Base-by-base conservation (phyloP, 1,284 basidiomycete species). In the Dichomitus squalens region DNA sequence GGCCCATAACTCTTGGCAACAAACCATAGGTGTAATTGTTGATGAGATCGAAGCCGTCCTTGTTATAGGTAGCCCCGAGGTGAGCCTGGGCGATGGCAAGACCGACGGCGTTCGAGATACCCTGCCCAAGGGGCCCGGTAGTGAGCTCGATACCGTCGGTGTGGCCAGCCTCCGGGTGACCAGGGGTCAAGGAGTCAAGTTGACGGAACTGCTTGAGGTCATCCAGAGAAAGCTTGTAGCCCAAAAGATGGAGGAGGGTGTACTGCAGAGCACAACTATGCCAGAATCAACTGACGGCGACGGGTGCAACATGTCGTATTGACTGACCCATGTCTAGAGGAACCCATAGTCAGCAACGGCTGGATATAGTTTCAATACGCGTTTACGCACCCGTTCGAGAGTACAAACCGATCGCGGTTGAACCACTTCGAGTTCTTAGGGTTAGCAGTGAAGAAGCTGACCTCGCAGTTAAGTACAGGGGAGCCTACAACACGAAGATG, bases 81-180 rank as follows among this genome's bases (percentile, higher is more conserved):
- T 98, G 94, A 34, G 91, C 90, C 78, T 96, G 89, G 21, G 92
- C 95, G 59, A 97, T 95, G 58, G 95, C 96, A 53, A 98, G 79
- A 75, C 95, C 95, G 64, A 98, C 93, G 60, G 86, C 92, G 73
- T 95, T 96, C 67, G 91, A 86, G 73, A 98, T 91, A 70, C 94
- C 94, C 76, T 98, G 95, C 49, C 95, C 95, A 34, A 98, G 88
- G 60, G 96, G 95, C 62, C 95, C 96, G 56, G 96, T 98, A 66
- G 95, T 98, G 64, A 97, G 94, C 78, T 98, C 95, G 63, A 98
- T 85, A 78, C 95, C 95, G 66, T 95, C 92, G 21, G 94, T 95
- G 73, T 95, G 90, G 58, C 86, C 83, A 56, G 85, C 79, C 75
- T 98, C 95, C 35, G 95, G 95, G 79, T 97, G 95, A 68, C 95